phyloP scores from a whole-genome alignment of 345 rosid species.

The Syzygium jambos region DNA sequence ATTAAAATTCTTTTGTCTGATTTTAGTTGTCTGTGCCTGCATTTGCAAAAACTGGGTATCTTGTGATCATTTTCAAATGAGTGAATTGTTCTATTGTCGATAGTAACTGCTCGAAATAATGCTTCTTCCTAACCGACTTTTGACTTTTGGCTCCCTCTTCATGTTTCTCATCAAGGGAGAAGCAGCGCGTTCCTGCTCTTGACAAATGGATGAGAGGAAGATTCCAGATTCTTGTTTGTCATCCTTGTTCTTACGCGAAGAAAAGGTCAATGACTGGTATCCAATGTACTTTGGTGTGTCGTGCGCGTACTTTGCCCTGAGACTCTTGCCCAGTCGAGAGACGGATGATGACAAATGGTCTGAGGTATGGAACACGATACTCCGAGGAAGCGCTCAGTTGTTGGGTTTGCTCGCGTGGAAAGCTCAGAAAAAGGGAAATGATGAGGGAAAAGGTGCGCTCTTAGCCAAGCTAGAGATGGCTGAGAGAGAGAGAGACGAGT shows the following conservation, averaged over 20 bases:
- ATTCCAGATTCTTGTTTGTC: constrained; percentile 11
- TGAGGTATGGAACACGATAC: constrained; percentile 43
- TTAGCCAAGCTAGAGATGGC: constrained; percentile 40
- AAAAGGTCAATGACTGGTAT: constrained; percentile 28
- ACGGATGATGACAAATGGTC: constrained; percentile 41
- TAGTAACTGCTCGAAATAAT: background rate
- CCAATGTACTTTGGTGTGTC: constrained; percentile 64
- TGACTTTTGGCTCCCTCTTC: background rate
- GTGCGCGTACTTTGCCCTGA: constrained; percentile 51
- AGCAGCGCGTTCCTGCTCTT: constrained; percentile 1
- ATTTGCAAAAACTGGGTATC: background rate
- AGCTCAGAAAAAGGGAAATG: constrained; percentile 35
- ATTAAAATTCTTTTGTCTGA: background rate
- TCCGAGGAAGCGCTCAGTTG: constrained; percentile 54
- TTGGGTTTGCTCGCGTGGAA: constrained; percentile 68
- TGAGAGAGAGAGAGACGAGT: constrained; percentile 46
- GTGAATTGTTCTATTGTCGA: background rate
- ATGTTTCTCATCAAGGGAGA: constrained; percentile 12
- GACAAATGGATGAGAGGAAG: constrained; percentile 33
- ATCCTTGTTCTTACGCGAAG: constrained; percentile 12
- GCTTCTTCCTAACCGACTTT: background rate
- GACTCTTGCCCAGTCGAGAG: constrained; percentile 25
- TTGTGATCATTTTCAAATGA: background rate
- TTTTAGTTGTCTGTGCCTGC: background rate
- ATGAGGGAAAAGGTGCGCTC: constrained; percentile 24